Evolutionary conservation across 768 basidiomycete genomes (phyloP), one percentile per base, ranked within the genome.

Genomic region (Lentinula sp.): DNA sequence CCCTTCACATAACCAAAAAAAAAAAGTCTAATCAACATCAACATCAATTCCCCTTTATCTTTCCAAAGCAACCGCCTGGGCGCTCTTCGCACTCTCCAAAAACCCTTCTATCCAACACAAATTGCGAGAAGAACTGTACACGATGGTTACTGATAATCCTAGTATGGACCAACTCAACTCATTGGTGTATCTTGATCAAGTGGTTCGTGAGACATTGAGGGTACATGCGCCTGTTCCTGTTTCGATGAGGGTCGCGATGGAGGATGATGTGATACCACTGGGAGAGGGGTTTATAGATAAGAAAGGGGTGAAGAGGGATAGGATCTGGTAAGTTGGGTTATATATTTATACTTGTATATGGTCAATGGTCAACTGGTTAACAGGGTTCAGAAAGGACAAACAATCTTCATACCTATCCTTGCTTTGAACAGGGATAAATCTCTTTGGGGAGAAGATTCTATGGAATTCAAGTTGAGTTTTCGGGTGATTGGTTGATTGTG

Each of bases 381-480:
- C 31, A 78, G 78, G 66, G 67, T 77, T 4, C 64, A 71, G n/a
- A 79, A 82, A 62, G 82, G 82, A 0, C 77, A 82, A 61, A 65
- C 66, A 1, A 52, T 85, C 1, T 62, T 76, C 5, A 70, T 89
- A 16, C 84, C 84, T 0, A 82, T 88, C 39, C 59, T 79, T 1
- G 72, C 72, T 1, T 59, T 88, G 40, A 86, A 91, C 64, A 73
- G 80, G 6, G 75, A 77, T 9, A 76, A 76, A 62, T 71, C 68
- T 6, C 68, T 88, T 0, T 89, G 87, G 86, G 87, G 88, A 7
- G 74, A 79, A 9, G 86, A 89, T 67, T 81, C 84, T 0, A 53
- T 61, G n/a, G 80, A 84, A 51, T 90, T 88, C 77, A 82, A 70
- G 86, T 28, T 84, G 59, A 53, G 77, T 59, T 0, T 16, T 11